These are phyloP conservation scores for Brettanomyces naardenensis DNA, from an alignment of 805 yeast genomes.

Conservation along the genomic window DNA sequence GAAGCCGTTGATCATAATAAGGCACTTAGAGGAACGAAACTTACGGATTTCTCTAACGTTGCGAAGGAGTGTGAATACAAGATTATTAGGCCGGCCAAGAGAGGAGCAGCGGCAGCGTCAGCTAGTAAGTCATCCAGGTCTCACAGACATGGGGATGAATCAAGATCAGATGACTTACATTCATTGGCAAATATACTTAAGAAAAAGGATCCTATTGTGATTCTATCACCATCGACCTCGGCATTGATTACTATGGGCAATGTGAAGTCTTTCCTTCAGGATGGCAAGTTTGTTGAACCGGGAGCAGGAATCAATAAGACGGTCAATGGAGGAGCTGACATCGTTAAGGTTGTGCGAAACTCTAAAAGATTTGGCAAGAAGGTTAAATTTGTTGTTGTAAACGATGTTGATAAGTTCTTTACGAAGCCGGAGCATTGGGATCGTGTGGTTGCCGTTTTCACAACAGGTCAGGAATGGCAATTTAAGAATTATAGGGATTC, in stretches of 20 bases:
- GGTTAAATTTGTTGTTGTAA: constrained; percentile 71
- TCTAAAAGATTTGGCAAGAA: constrained; percentile 48
- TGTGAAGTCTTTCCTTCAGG: constrained; percentile 62
- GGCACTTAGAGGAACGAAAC: constrained; percentile 49
- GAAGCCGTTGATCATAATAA: constrained; percentile 34
- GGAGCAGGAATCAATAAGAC: constrained; percentile 18
- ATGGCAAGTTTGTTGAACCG: constrained; percentile 53
- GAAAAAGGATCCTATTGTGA: constrained; percentile 57
- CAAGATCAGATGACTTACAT: background rate
- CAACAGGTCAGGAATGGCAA: constrained; percentile 98
- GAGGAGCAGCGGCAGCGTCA: background rate
- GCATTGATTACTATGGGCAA: constrained; percentile 58
- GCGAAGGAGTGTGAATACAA: constrained; percentile 58
- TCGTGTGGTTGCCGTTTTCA: constrained; percentile 88
- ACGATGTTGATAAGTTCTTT: constrained; percentile 77
- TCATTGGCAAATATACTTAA: constrained; percentile 9
- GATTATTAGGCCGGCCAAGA: constrained; percentile 30
- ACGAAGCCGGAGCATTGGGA: constrained; percentile 97
- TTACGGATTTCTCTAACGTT: constrained; percentile 59
- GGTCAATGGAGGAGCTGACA: constrained; percentile 11
- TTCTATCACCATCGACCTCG: constrained; percentile 75
- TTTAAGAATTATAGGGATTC: constrained; percentile 80
- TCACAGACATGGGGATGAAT: background rate
- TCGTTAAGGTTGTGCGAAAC: constrained; percentile 46
- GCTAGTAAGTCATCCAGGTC: constrained; percentile 5